Percentiles rank a stretch among this genome's conserved stretches.
These are phyloP conservation scores for Cornus kousa DNA, from an alignment of 148 eudicot genomes.

Conservation along the genomic window DNA sequence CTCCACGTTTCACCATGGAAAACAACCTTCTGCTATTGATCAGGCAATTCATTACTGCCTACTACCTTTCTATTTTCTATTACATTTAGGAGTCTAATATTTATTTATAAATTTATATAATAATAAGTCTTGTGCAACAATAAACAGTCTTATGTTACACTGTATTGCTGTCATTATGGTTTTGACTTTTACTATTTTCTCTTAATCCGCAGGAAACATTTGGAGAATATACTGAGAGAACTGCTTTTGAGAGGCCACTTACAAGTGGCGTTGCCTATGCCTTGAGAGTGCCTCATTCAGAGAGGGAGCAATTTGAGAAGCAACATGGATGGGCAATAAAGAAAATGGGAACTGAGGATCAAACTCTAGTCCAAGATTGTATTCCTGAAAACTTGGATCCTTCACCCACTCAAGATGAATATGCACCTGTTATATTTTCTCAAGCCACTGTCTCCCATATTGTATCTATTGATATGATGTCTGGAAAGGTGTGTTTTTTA, in stretches of 20 bases:
- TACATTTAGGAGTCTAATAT: too few relatives aligned
- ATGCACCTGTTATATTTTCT: slow-evolving; percentile 91
- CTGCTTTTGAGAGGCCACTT: slow-evolving; percentile 94
- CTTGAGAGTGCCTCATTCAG: slow-evolving; percentile 69
- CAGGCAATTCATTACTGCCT: slow-evolving; percentile 42
- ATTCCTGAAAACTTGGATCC: slow-evolving; percentile 74
- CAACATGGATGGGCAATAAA: slow-evolving; percentile 86
- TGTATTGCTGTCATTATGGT: not conserved
- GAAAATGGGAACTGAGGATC: slow-evolving; percentile 84
- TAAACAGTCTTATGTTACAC: not conserved
- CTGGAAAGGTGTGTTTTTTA: slow-evolving; percentile 68
- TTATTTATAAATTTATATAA: too few relatives aligned
- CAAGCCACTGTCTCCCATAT: slow-evolving; percentile 90
- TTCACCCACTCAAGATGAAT: slow-evolving; percentile 79
- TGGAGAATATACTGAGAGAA: slow-evolving; percentile 78
- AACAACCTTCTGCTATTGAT: slow-evolving; percentile 77
- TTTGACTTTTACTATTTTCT: slow-evolving; percentile 2
- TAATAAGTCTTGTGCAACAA: not conserved
- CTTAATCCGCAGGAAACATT: slow-evolving; percentile 62
- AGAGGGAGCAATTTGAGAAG: slow-evolving; percentile 74
- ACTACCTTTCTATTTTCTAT: too few relatives aligned
- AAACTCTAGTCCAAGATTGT: slow-evolving; percentile 71
- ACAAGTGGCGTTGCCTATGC: slow-evolving; percentile 98
- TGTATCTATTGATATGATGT: slow-evolving; percentile 94
- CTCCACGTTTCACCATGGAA: slow-evolving; percentile 82